These are phyloP conservation scores for Alternaria solani DNA, from an alignment of 2,329 filamentous ascomycete genomes.

Conservation along the genomic window DNA sequence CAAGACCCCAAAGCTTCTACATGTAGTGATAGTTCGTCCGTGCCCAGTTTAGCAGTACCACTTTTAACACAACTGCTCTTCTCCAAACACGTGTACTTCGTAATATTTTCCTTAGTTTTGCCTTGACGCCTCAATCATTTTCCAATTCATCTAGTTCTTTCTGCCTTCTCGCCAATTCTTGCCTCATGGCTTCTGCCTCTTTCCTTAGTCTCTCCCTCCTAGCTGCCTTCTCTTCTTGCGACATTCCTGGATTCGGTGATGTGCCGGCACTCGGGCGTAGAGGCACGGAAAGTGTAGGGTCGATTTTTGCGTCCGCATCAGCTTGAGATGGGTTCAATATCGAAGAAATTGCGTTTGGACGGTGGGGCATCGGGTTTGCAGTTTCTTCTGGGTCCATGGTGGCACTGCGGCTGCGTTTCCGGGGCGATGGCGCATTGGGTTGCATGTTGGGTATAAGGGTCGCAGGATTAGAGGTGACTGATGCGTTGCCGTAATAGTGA, in stretches of 20 bases:
- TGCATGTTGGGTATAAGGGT: slow-evolving; percentile 24
- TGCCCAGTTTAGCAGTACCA: neutral
- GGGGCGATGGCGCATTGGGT: slow-evolving; percentile 35
- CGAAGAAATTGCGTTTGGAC: slow-evolving; percentile 46
- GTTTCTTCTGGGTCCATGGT: slow-evolving; percentile 42
- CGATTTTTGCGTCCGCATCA: slow-evolving; percentile 40
- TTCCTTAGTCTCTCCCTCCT: slow-evolving; percentile 42
- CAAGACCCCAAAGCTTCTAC: neutral
- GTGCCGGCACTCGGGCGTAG: slow-evolving; percentile 30
- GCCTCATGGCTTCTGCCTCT: slow-evolving; percentile 44
- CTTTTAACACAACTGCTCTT: neutral
- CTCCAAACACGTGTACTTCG: neutral
- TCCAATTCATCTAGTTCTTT: slow-evolving; percentile 45
- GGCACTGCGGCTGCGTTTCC: slow-evolving; percentile 50
- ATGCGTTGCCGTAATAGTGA: slow-evolving; percentile 36
- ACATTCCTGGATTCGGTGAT: slow-evolving; percentile 24
- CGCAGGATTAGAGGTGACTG: slow-evolving; percentile 26
- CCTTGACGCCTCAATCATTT: slow-evolving; percentile 27
- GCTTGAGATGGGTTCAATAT: slow-evolving; percentile 42
- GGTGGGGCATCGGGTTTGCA: slow-evolving; percentile 37
- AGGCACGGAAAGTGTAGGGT: slow-evolving; percentile 40
- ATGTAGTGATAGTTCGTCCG: neutral
- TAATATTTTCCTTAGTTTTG: neutral
- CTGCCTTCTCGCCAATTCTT: slow-evolving; percentile 39
- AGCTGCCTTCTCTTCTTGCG: slow-evolving; percentile 41